Evolutionary conservation across 352 stramenopile genomes (phyloP).

Genomic region (Phytopythium litorale): DNA sequence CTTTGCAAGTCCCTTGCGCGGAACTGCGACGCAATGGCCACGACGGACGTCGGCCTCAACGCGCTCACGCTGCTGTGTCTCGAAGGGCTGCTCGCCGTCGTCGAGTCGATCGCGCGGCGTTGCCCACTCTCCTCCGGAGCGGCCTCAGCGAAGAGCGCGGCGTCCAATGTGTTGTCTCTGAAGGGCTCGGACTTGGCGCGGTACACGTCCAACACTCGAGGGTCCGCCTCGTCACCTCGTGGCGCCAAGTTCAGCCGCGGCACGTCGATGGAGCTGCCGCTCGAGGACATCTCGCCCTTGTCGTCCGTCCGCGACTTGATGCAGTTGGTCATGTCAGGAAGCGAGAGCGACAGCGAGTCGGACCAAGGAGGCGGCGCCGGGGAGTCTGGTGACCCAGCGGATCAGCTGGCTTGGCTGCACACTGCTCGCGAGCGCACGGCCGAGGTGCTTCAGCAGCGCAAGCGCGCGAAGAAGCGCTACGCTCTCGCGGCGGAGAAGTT

Average conservation of each 20-base stretch:
- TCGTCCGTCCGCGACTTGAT: slow-evolving; percentile 81
- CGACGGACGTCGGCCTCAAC: slow-evolving; percentile 53
- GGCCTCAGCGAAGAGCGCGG: slow-evolving; percentile 15
- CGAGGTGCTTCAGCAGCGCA: slow-evolving; percentile 87
- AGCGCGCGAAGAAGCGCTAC: slow-evolving; percentile 91
- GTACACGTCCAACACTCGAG: slow-evolving; percentile 39
- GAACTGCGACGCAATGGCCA: slow-evolving; percentile 77
- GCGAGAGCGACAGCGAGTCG: slow-evolving; percentile 71
- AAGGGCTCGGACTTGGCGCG: slow-evolving; percentile 66
- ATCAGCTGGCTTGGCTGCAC: slow-evolving; percentile 77
- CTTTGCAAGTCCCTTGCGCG: slow-evolving; percentile 93
- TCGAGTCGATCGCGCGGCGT: slow-evolving; percentile 90
- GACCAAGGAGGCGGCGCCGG: slow-evolving; percentile 25
- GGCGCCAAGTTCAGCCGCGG: slow-evolving; percentile 10
- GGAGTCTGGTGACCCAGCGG: slow-evolving; percentile 31
- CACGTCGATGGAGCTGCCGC: slow-evolving; percentile 38
- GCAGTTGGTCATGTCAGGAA: slow-evolving; percentile 78
- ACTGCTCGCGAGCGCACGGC: slow-evolving; percentile 82
- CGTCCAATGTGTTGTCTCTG: slow-evolving; percentile 34
- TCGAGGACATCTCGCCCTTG: slow-evolving; percentile 82
- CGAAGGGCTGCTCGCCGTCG: slow-evolving; percentile 90
- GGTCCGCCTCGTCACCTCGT: slow-evolving; percentile 16
- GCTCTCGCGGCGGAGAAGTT: slow-evolving; percentile 91
- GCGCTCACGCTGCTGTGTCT: slow-evolving; percentile 70
- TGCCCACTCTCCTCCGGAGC: slow-evolving; percentile 56